Evolutionary conservation across 352 stramenopile genomes (phyloP), one percentile per base, ranked within the genome.

Genomic region (Globisporangium parvum): DNA sequence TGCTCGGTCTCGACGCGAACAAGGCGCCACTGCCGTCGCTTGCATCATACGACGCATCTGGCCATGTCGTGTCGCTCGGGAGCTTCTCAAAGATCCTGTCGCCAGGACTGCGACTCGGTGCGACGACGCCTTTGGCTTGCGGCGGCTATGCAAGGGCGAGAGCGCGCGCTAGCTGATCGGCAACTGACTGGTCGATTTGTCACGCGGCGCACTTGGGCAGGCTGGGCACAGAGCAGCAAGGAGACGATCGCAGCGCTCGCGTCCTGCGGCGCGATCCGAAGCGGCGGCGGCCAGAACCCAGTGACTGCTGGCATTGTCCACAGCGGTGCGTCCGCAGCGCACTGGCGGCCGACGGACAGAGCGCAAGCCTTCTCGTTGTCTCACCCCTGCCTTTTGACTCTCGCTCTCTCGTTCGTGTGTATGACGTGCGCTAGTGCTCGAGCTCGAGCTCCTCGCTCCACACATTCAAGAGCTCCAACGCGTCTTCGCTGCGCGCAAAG

Each of bases 51-150:
- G 84, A 92, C 33, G 67, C 73, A 31, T 79, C 67, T 4, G 85
- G 80, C 2, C 48, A 70, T 6, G 73, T 93, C 54, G 63, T 97
- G 21, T 95, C 90, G 46, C 72, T 98, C 15, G 90, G 87, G 21
- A 97, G 84, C 55, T 98, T 98, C 55, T 97, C 91, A n/a, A 98
- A 98, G 73, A 98, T 98, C 47, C 82, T 97, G 24, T 74, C 85
- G 31, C 93, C 91, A 24, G 91, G 88, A 39, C 71, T 98, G 33
- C 82, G 93, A 47, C 69, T 96, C 10, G 93, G 93, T 78, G 91
- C 60, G 65, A n/a, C 6, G 14, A 14, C 14, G 12, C 1, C 3
- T 10, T n/a, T n/a, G n/a, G n/a, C n/a, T n/a, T n/a, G n/a, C n/a
- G n/a, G n/a, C n/a, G n/a, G n/a, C n/a, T n/a, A n/a, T n/a, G n/a